phyloP scores from a whole-genome alignment of 1,284 basidiomycete genomes.

The Phaffia rhodozyma region DNA sequence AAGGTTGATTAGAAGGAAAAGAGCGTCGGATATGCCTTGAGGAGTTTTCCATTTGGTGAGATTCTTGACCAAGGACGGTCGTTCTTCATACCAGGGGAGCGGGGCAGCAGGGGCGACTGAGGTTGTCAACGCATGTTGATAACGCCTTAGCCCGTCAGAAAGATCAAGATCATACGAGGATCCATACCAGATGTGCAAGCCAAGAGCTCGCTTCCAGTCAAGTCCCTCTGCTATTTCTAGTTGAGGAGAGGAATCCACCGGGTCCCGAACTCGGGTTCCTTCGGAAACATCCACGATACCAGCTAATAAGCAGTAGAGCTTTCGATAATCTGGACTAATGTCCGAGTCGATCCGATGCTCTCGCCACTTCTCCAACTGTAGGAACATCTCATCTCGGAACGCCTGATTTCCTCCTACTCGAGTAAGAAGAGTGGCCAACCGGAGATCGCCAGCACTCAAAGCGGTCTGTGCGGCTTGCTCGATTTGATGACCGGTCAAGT shows the following conservation, averaged over 20 bases:
- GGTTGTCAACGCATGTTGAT: constrained; percentile 41
- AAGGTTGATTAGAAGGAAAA: constrained; percentile 62
- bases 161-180: constrained; percentile 60
- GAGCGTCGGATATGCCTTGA: constrained; percentile 1
- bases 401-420: constrained; percentile 72
- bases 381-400: constrained; percentile 59
- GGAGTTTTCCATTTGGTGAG: constrained; percentile 27
- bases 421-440: constrained; percentile 81
- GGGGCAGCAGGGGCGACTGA: constrained; percentile 44
- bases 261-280: constrained; percentile 43
- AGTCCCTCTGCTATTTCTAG: constrained; percentile 63
- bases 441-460: constrained; percentile 62
- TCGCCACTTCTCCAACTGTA: constrained; percentile 76
- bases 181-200: constrained; percentile 82
- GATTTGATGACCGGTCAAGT: constrained; percentile 77
- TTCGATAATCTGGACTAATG: constrained; percentile 57
- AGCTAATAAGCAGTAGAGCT: constrained; percentile 72
- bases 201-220: constrained; percentile 93
- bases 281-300: constrained; percentile 59
- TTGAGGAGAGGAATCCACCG: constrained; percentile 49
- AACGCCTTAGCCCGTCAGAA: constrained; percentile 55
- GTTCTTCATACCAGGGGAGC: constrained; percentile 54
- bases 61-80: constrained; percentile 32
- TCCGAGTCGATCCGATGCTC: constrained; percentile 62
- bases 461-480: constrained; percentile 69